These are phyloP conservation scores for Amaranthus cruentus DNA, from an alignment of 148 eudicot species.

Conservation along the genomic window DNA sequence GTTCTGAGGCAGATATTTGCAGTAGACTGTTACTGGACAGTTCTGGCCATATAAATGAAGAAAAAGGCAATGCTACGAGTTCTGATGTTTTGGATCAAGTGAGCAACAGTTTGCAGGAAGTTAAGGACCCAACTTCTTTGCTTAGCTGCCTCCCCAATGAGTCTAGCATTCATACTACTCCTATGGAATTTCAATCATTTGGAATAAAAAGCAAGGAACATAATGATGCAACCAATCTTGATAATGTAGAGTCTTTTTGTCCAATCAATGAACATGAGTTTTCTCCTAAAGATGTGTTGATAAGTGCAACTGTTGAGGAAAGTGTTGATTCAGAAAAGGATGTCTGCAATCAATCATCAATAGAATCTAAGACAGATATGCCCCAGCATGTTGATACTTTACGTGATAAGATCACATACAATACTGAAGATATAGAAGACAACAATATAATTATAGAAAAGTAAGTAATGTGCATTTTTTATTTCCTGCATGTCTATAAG, in stretches of 20 bases:
- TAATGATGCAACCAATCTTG: conserved; percentile 8
- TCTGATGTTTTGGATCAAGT: conserved; percentile 2
- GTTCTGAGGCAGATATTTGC: neutral
- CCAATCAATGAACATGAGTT: conserved; percentile 8
- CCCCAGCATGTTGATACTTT: conserved; percentile 11
- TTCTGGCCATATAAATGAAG: neutral
- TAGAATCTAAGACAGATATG: conserved; percentile 16
- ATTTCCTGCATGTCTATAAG: neutral
- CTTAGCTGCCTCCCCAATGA: conserved; percentile 11
- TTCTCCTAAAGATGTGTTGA: conserved; percentile 10
- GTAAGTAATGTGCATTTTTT: conserved; percentile 27
- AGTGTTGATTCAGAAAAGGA: conserved; percentile 6
- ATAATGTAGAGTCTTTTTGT: conserved; percentile 14
- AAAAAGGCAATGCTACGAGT: neutral
- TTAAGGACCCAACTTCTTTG: conserved; percentile 15
- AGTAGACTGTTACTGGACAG: neutral
- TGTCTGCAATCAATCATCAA: conserved; percentile 14
- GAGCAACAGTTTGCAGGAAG: conserved; percentile 5
- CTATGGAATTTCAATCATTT: conserved; percentile 24
- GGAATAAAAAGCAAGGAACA: conserved; percentile 17
- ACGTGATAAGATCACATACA: conserved; percentile 11
- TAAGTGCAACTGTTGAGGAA: conserved; percentile 18
- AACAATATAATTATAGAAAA: conserved; percentile 11
- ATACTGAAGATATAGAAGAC: conserved; percentile 20
- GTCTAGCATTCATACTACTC: conserved; percentile 18